Evolutionary conservation across 2,329 filamentous ascomycete species (phyloP).

Genomic region (Lasiodiplodia gonubiensis): DNA sequence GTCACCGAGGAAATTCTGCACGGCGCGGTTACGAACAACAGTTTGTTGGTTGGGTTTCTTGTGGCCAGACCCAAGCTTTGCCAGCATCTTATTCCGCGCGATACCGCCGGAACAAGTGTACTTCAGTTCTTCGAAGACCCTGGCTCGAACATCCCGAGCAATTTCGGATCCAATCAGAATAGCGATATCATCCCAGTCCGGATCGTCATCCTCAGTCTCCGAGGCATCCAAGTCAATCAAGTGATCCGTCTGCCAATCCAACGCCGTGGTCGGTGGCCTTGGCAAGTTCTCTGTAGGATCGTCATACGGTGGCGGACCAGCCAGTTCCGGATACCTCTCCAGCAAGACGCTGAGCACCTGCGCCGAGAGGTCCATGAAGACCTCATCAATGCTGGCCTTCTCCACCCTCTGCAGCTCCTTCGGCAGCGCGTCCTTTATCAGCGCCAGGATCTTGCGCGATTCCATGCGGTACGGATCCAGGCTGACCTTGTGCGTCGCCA

Average conservation of each 20-base stretch:
- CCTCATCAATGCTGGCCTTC: constrained; percentile 94
- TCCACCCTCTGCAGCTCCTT: constrained; percentile 74
- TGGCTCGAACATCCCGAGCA: constrained; percentile 73
- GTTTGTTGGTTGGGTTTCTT: constrained; percentile 96
- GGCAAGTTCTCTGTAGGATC: constrained; percentile 75
- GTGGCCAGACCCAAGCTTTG: constrained; percentile 88
- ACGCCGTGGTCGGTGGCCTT: constrained; percentile 70
- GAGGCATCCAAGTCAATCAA: constrained; percentile 76
- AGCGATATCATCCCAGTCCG: constrained; percentile 90
- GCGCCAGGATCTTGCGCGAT: constrained; percentile 78
- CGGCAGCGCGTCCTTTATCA: constrained; percentile 77
- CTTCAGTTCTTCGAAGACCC: constrained; percentile 71
- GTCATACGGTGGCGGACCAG: constrained; percentile 71
- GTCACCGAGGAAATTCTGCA: constrained; percentile 75
- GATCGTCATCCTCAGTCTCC: constrained; percentile 77
- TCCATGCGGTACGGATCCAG: constrained; percentile 89
- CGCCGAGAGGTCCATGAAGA: constrained; percentile 88
- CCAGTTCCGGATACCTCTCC: constrained; percentile 76
- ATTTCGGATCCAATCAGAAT: constrained; percentile 89
- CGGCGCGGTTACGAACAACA: constrained; percentile 84
- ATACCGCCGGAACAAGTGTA: constrained; percentile 95
- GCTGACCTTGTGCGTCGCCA: constrained; percentile 89
- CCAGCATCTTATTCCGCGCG: constrained; percentile 90
- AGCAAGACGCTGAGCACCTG: constrained; percentile 79
- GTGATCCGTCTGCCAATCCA: constrained; percentile 86